Evolutionary conservation across 176 grass and related monocot species (phyloP), one percentile per base, ranked within the genome.

Genomic region (Ensete glaucum): DNA sequence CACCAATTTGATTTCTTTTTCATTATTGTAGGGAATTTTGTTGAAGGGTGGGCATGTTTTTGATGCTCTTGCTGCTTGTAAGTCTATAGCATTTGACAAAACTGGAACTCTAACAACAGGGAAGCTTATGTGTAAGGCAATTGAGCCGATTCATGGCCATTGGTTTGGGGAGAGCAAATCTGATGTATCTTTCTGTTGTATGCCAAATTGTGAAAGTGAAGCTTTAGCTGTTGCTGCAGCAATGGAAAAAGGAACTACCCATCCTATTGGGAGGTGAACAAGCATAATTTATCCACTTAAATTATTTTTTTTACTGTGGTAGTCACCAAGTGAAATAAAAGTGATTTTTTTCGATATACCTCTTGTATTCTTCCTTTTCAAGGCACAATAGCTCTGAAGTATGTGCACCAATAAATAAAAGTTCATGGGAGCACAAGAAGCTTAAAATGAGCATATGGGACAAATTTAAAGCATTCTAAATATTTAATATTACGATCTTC

Each of bases 11-110:
- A 74, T 74, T 56, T 82, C 53, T 48, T 78, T 69, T 81, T 78
- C 67, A 77, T 78, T 34, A 79, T 53, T 90, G 20, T 73, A 98
- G 94, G 94, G 94, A 85, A 93, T 98, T 87, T 85, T 98, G 80
- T 77, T 98, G 65, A 98, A 98, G 81, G 94, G 94, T 55, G 94
- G 94, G 23, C 90, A 98, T 87, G 94, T 98, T 22, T 81, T 98
- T 67, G 94, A 98, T 87, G 94, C 94, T 21, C 94, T 98, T 67
- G 82, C 90, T 49, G 23, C 88, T 79, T 98, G 94, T 80, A 88
- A 93, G 58, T 98, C 90, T 59, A 82, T 98, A 80, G 94, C 94
- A 73, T 97, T 97, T 87, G 94, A 97, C 83, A 97, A 97, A 87
- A 97, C 94, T 34, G 94, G 94, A 57, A 97, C 94, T 21, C 52